Percentiles rank a stretch among this genome's conserved stretches.
Evolutionary conservation across 1,139 yeast species (phyloP).

Genomic region (Spencermartinsiella ligniputridi): DNA sequence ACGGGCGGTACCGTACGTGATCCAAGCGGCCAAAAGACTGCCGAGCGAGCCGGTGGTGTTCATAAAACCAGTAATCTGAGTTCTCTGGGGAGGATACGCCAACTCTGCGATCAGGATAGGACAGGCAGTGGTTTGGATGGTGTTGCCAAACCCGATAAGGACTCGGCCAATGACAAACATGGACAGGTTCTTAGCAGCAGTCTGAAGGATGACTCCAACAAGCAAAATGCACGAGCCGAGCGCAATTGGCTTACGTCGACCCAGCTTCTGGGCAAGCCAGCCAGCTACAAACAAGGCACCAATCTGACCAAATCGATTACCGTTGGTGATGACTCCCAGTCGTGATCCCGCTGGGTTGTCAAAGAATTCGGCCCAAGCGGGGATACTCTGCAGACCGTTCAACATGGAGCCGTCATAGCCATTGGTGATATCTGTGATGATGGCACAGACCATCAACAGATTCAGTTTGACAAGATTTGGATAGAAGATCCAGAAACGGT

Average conservation of each 20-base stretch:
- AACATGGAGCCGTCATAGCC: constrained; percentile 53
- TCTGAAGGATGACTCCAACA: constrained; percentile 45
- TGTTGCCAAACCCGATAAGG: constrained; percentile 47
- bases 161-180: constrained; percentile 46
- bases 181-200: constrained; percentile 39
- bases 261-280: constrained; percentile 9
- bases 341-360: constrained; percentile 41
- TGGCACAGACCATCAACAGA: constrained; percentile 37
- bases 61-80: constrained; percentile 41
- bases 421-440: constrained; percentile 44
- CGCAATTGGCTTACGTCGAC: constrained; percentile 16
- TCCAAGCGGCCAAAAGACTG: constrained; percentile 46
- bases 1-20: constrained; percentile 43
- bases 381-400: constrained; percentile 47
- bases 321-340: constrained; percentile 46
- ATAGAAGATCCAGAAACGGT: constrained; percentile 33
- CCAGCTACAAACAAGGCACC: constrained; percentile 3
- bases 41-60: constrained; percentile 53
- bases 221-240: constrained; percentile 41
- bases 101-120: constrained; percentile 40
- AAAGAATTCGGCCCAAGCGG: constrained; percentile 35
- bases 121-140: constrained; percentile 40
- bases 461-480: constrained; percentile 39
- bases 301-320: constrained; percentile 39
- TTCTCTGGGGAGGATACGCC: constrained; percentile 41